Evolutionary conservation across 257 asterid species (phyloP).

Genomic region (Capsicum baccatum): DNA sequence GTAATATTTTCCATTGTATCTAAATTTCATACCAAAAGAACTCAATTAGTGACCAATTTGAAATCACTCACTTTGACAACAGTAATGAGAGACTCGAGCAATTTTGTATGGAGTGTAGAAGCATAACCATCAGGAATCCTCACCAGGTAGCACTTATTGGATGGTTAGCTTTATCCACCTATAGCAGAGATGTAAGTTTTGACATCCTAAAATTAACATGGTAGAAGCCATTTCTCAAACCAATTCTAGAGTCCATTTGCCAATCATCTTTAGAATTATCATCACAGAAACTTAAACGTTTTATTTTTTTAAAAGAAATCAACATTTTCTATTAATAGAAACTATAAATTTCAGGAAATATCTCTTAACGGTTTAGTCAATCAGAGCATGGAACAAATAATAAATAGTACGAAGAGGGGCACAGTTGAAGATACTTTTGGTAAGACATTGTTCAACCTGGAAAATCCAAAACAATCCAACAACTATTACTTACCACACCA

Average conservation of each 20-base stretch:
- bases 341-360: not conserved
- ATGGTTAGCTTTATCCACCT: not conserved
- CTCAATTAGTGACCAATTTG: slow-evolving; percentile 15
- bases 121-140: slow-evolving; percentile 11
- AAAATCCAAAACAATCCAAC: not conserved
- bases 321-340: not conserved
- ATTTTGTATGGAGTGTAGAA: not conserved
- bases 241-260: not conserved
- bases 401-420: not conserved
- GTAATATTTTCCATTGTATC: not conserved
- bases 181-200: not conserved
- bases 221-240: not conserved
- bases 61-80: slow-evolving; percentile 6
- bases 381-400: slow-evolving; percentile 12
- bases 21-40: not conserved
- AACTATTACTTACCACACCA: slow-evolving; percentile 73
- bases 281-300: not conserved
- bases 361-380: not conserved
- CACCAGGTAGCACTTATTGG: not conserved
- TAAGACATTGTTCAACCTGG: slow-evolving; percentile 5
- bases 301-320: not conserved
- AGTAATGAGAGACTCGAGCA: not conserved
- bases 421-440: not conserved
- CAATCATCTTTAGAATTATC: not conserved
- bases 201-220: not conserved